Evolutionary conservation across 148 eudicot species (phyloP).

Genomic region (Arctostaphylos glauca): DNA sequence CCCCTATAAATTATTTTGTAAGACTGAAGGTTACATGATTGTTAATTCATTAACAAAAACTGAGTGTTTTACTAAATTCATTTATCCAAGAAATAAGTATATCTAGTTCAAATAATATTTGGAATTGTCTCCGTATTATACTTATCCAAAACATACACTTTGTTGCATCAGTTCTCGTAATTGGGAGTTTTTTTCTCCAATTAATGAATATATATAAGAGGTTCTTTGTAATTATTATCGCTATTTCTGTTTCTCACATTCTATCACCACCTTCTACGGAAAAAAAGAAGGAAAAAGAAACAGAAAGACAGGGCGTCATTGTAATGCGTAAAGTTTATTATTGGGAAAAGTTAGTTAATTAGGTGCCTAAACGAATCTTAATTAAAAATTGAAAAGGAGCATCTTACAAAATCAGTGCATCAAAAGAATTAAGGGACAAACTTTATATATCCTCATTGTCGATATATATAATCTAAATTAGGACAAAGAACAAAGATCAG

Average conservation of each 20-base stretch:
- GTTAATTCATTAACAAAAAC: too few relatives aligned
- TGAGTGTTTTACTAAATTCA: too few relatives aligned
- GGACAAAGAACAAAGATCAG: background rate
- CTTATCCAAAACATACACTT: too few relatives aligned
- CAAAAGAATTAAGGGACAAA: background rate
- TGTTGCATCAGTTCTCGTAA: too few relatives aligned
- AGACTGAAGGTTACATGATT: too few relatives aligned
- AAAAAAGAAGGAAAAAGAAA: background rate
- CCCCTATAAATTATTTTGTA: too few relatives aligned
- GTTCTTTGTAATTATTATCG: background rate
- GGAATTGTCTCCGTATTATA: too few relatives aligned
- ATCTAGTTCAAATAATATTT: too few relatives aligned
- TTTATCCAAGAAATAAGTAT: too few relatives aligned
- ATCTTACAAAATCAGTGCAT: constrained; percentile 10
- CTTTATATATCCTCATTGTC: constrained; percentile 11
- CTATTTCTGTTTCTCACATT: background rate
- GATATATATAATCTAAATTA: background rate
- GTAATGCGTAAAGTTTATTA: background rate
- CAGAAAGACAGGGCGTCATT: background rate
- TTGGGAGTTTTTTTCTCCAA: too few relatives aligned
- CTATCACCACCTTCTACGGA: background rate
- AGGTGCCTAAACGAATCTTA: constrained; percentile 15
- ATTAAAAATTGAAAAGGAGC: constrained; percentile 11
- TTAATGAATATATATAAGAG: too few relatives aligned
- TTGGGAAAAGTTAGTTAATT: background rate